A percentile compares a stretch with the other conserved stretches of the same genome.
These are phyloP conservation scores for Grosmannia huntii DNA, from an alignment of 2,329 filamentous ascomycete genomes.

Conservation along the genomic window DNA sequence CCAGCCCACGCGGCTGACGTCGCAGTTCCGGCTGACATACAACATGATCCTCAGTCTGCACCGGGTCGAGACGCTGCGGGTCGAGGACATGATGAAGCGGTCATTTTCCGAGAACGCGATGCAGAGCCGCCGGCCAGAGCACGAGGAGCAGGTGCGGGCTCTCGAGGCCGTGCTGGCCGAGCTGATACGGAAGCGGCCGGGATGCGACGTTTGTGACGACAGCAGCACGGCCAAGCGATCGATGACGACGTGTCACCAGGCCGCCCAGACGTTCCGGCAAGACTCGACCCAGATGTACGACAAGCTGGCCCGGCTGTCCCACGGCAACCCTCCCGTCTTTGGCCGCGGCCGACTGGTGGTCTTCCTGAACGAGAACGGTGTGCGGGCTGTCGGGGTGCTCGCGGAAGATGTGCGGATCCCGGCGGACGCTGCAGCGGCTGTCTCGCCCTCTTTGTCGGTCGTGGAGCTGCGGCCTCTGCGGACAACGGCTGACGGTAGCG, in stretches of 20 bases:
- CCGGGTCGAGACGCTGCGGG: constrained; percentile 90
- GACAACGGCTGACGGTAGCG: constrained; percentile 62
- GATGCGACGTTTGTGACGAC: constrained; percentile 68
- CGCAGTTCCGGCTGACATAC: constrained; percentile 93
- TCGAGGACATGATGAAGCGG: constrained; percentile 99
- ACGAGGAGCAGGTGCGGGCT: constrained; percentile 85
- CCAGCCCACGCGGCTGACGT: constrained; percentile 86
- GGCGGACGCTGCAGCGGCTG: constrained; percentile 30
- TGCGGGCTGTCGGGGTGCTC: constrained; percentile 71
- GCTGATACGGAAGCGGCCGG: constrained; percentile 58
- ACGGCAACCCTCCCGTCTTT: constrained; percentile 64
- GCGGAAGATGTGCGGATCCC: constrained; percentile 27
- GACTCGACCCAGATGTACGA: constrained; percentile 73
- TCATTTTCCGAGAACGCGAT: constrained; percentile 98
- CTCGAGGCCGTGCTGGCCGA: constrained; percentile 87
- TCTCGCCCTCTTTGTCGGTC: constrained; percentile 54
- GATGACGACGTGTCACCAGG: constrained; percentile 69
- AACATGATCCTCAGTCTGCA: constrained; percentile 98
- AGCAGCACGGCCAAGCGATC: constrained; percentile 7
- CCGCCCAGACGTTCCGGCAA: constrained; percentile 65
- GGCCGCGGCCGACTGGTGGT: constrained; percentile 64
- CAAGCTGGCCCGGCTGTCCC: constrained; percentile 58
- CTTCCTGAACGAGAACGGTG: constrained; percentile 64
- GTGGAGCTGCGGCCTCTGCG: constrained; percentile 62
- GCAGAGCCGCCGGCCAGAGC: constrained; percentile 83